phyloP scores from a whole-genome alignment of 2,329 filamentous ascomycete species.

The Fusarium staphyleae region DNA sequence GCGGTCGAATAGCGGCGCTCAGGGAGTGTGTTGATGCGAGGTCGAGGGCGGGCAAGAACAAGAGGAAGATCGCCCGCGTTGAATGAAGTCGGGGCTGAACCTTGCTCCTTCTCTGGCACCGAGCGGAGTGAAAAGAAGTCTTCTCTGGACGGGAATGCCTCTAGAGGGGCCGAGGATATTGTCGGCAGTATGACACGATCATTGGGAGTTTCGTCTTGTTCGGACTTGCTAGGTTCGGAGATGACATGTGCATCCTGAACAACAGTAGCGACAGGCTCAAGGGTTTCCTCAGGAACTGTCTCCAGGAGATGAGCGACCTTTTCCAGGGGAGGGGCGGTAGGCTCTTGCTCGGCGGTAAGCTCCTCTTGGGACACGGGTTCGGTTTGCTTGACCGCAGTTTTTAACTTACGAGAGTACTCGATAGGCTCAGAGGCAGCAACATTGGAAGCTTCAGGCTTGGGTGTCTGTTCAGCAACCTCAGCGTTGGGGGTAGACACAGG shows the following conservation, averaged over 20 bases:
- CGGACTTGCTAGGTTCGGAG: conserved; percentile 8
- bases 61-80: conserved; percentile 20
- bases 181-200: conserved; percentile 20
- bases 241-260: conserved; percentile 7
- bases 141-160: conserved; percentile 21
- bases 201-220: background rate
- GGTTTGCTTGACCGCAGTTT: background rate
- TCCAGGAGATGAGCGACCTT: conserved; percentile 24
- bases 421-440: background rate
- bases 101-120: conserved; percentile 21
- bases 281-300: conserved; percentile 34
- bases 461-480: background rate
- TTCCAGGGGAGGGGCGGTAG: conserved; percentile 9
- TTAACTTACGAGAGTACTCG: too few species aligned
- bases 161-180: conserved; percentile 28
- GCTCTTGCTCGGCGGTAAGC: background rate
- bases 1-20: conserved; percentile 39
- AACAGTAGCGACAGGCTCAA: conserved; percentile 15
- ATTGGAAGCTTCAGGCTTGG: conserved; percentile 1
- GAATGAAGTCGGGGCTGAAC: conserved; percentile 22
- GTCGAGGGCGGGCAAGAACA: conserved; percentile 22
- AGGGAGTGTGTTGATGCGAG: conserved; percentile 33
- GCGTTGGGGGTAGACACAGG: background rate
- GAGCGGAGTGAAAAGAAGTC: conserved; percentile 20
- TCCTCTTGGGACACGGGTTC: conserved; percentile 5